Conservation (phyloP, 192 early-diverging fungal genomes). For the Mortierella claussenii region DNA sequence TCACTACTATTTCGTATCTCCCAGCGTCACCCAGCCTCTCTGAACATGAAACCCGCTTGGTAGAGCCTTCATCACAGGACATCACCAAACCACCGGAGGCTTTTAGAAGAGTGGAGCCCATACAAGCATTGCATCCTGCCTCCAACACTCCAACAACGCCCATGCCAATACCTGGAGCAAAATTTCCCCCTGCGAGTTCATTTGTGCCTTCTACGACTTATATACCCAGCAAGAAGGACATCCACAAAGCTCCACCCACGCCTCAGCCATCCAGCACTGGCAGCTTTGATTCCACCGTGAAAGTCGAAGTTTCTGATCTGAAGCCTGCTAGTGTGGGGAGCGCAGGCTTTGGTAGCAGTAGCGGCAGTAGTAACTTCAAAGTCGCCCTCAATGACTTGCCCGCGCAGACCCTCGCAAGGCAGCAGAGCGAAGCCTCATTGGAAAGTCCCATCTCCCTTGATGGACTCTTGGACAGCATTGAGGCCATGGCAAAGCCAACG, state of each 20-base stretch:
- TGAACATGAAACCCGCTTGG: slow-evolving; percentile 20
- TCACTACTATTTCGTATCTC: slow-evolving; percentile 27
- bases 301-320: slow-evolving; percentile 33
- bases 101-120: not conserved
- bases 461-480: slow-evolving; percentile 50
- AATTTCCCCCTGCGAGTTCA: slow-evolving; percentile 2
- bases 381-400: slow-evolving; percentile 28
- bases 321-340: not conserved
- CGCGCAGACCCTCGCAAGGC: not conserved
- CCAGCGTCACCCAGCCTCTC: slow-evolving; percentile 30
- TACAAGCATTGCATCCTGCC: not conserved
- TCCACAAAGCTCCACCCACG: not conserved
- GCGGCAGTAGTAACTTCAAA: slow-evolving; percentile 13
- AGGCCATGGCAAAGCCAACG: slow-evolving; percentile 30
- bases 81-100: not conserved
- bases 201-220: slow-evolving; percentile 38
- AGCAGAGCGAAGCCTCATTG: not conserved
- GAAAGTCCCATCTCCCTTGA: slow-evolving; percentile 42
- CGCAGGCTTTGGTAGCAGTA: not conserved
- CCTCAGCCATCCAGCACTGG: slow-evolving; percentile 3
- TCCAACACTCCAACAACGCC: slow-evolving; percentile 16
- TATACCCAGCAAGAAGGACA: slow-evolving; percentile 37
- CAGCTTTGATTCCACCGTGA: slow-evolving; percentile 30
- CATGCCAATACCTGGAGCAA: slow-evolving; percentile 1
- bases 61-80: slow-evolving; percentile 6